A percentile compares a stretch with the other conserved stretches of the same genome.
phyloP scores from a whole-genome alignment of 805 yeast species.

The Candida maltosa region DNA sequence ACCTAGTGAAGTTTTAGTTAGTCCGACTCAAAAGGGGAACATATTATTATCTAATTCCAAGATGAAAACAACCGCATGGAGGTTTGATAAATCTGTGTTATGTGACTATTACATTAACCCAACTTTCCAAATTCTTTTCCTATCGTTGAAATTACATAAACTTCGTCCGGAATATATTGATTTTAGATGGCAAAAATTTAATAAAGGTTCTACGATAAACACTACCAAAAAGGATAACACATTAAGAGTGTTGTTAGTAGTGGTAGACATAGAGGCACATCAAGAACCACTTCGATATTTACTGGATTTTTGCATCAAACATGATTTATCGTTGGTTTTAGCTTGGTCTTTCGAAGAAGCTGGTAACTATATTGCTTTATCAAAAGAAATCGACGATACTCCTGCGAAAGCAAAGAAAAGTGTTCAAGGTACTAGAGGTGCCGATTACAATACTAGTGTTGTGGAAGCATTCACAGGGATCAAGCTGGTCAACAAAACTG shows the following conservation, averaged over 20 bases:
- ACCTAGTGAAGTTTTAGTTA: conserved; percentile 43
- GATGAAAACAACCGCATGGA: conserved; percentile 51
- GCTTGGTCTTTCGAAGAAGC: conserved; percentile 54
- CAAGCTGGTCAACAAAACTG: conserved; percentile 50
- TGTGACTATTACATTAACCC: conserved; percentile 64
- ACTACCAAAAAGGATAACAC: conserved; percentile 34
- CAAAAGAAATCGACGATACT: conserved; percentile 35
- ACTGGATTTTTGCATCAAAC: conserved; percentile 46
- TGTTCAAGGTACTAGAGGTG: conserved; percentile 43
- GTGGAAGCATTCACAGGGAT: conserved; percentile 45
- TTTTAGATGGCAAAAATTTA: conserved; percentile 46
- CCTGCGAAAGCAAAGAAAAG: conserved; percentile 21
- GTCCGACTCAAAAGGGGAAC: conserved; percentile 68
- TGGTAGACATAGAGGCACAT: conserved; percentile 63
- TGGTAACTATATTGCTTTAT: conserved; percentile 38
- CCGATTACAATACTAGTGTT: conserved; percentile 43
- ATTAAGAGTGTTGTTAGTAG: conserved; percentile 54
- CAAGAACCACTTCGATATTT: conserved; percentile 46
- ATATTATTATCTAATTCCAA: conserved; percentile 53
- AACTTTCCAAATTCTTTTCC: conserved; percentile 53
- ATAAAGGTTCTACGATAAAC: conserved; percentile 31
- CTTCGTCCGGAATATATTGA: conserved; percentile 72
- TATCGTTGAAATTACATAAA: conserved; percentile 71
- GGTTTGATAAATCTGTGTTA: conserved; percentile 50
- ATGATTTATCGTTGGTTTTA: conserved; percentile 46